Evolutionary conservation across 1,139 yeast species (phyloP), one percentile per base, ranked within the genome.

Genomic region (Casaregolazyma suthepensis): DNA sequence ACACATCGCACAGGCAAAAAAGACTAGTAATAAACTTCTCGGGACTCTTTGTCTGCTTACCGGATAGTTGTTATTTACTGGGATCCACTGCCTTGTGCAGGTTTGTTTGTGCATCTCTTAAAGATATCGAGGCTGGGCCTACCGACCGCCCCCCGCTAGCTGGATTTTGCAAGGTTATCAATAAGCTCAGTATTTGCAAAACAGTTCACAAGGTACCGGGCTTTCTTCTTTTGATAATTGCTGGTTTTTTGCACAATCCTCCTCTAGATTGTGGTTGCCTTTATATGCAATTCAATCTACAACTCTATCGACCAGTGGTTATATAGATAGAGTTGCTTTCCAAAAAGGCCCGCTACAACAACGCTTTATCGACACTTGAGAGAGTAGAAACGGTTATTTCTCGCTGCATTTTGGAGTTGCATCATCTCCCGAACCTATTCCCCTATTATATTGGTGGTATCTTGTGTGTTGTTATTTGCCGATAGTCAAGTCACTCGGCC

Each of bases 11-110:
- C 40, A 35, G 40, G 40, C 40, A 35, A 13, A 6, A 26, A 26
- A 9, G 31, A 35, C 40, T 35, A 13, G 40, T 35, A 35, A 35
- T 35, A 35, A 2, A n/a, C n/a, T 5, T 9, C 17, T 35, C 13
- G 3, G 40, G 40, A 35, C 40, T 35, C 3, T 35, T 35, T 4
- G 40, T 35, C 40, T 35, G 17, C 40, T n/a, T n/a, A 35, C 13
- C 40, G 5, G 40, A 13, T 35, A 35, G 40, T 35, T 35, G 7
- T 35, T 35, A 35, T 35, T 35, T 35, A 35, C 40, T 35, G 40
- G 40, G 40, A 35, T 35, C 40, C 40, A 35, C 40, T 35, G 40
- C 40, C 40, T 35, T 35, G 40, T 35, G 40, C 40, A 35, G 40
- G 9, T 35, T 35, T 35, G 40, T 35, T 35, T 35, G 40, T 35